These are phyloP conservation scores for Cutaneotrichosporon sp. DNA, from an alignment of 1,284 basidiomycete genomes.

Conservation along the genomic window DNA sequence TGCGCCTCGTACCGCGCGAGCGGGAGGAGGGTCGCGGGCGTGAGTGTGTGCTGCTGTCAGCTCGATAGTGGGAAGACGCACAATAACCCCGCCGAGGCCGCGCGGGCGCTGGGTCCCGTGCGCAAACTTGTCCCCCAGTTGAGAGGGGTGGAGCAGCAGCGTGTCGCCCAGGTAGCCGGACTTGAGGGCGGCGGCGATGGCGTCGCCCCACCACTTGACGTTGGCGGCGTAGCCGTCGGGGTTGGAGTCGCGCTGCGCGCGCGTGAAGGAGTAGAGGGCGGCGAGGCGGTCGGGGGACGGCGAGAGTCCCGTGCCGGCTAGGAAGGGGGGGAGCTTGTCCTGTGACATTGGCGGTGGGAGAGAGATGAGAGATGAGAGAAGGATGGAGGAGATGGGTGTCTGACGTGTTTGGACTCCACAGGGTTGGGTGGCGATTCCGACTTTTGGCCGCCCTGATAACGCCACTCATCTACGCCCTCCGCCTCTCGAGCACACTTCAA, in stretches of 20 bases:
- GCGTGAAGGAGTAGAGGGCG: slow-evolving; percentile 84
- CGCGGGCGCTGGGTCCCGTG: slow-evolving; percentile 62
- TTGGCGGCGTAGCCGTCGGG: slow-evolving; percentile 77
- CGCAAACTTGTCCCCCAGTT: slow-evolving; percentile 65
- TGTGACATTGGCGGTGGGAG: slow-evolving; percentile 2
- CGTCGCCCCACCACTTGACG: slow-evolving; percentile 81
- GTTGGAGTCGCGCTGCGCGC: slow-evolving; percentile 78
- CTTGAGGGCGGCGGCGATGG: slow-evolving; percentile 65
- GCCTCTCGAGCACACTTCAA: too few relatives aligned
- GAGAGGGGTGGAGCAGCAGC: slow-evolving; percentile 67
- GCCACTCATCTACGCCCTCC: neutral
- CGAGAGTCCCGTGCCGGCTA: slow-evolving; percentile 28
- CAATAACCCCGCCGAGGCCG: slow-evolving; percentile 75
- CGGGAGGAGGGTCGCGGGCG: slow-evolving; percentile 56
- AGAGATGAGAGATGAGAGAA: neutral
- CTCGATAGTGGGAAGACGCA: slow-evolving; percentile 56
- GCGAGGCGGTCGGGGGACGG: slow-evolving; percentile 63
- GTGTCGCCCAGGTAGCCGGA: slow-evolving; percentile 61
- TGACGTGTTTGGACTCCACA: slow-evolving; percentile 2
- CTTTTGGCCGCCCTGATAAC: neutral
- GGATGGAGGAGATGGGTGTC: neutral
- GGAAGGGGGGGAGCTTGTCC: neutral
- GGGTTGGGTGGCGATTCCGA: neutral
- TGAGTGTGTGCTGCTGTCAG: slow-evolving; percentile 33
- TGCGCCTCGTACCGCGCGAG: slow-evolving; percentile 63